These are phyloP conservation scores for Podaxis sp. DNA, from an alignment of 768 basidiomycete species.

Conservation along the genomic window DNA sequence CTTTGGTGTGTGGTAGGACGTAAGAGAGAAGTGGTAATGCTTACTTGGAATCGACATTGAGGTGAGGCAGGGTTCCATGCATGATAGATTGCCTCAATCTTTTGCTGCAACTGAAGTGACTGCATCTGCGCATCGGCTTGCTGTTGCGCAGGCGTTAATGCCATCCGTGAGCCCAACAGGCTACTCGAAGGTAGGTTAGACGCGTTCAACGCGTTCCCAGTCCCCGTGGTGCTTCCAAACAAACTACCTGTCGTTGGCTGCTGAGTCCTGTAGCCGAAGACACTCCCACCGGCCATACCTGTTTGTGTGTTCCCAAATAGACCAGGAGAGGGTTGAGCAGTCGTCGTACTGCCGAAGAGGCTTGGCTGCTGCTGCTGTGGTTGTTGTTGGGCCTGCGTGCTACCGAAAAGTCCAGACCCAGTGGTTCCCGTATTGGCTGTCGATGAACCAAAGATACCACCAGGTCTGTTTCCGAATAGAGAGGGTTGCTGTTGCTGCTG, in stretches of 20 bases:
- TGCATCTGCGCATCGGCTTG: slow-evolving; percentile 65
- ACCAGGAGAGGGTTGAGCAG: slow-evolving; percentile 20
- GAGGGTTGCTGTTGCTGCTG: slow-evolving; percentile 20
- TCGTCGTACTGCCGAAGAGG: slow-evolving; percentile 32
- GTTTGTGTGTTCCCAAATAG: slow-evolving; percentile 24
- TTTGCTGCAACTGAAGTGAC: slow-evolving; percentile 50
- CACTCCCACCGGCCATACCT: background rate
- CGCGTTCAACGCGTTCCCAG: slow-evolving; percentile 24
- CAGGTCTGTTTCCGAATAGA: slow-evolving; percentile 25
- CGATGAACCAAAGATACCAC: slow-evolving; percentile 29
- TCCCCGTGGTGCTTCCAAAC: slow-evolving; percentile 28
- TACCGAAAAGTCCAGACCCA: slow-evolving; percentile 19
- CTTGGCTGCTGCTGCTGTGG: slow-evolving; percentile 13
- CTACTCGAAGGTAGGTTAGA: slow-evolving; percentile 33
- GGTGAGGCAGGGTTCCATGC: slow-evolving; percentile 73
- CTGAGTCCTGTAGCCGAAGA: slow-evolving; percentile 29
- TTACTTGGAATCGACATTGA: slow-evolving; percentile 79
- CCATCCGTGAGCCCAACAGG: slow-evolving; percentile 38
- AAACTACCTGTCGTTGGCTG: slow-evolving; percentile 1
- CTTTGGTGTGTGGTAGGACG: background rate
- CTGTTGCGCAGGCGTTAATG: slow-evolving; percentile 37
- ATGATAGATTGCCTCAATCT: slow-evolving; percentile 61
- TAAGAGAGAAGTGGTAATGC: slow-evolving; percentile 14
- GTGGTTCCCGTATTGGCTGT: slow-evolving; percentile 20
- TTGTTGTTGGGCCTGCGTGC: slow-evolving; percentile 11